Percentiles rank a stretch among this genome's conserved stretches.
phyloP scores from a whole-genome alignment of 495 filamentous ascomycete genomes.

The Cercophora scortea region DNA sequence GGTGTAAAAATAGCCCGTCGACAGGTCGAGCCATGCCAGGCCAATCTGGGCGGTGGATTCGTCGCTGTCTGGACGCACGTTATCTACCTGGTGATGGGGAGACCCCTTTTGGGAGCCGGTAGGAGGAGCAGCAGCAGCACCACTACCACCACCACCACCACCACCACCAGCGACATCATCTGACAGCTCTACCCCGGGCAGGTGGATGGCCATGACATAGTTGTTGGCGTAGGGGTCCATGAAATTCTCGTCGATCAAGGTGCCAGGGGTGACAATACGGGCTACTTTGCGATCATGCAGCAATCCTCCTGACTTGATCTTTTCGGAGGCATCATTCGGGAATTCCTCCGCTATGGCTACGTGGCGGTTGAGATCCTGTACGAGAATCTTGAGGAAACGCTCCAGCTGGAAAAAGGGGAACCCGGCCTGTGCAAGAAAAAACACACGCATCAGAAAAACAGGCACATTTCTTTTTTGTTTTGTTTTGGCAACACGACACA shows the following conservation, averaged over 20 bases:
- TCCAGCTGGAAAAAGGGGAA: slow-evolving; percentile 92
- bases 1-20: slow-evolving; percentile 88
- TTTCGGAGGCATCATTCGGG: slow-evolving; percentile 55
- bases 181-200: slow-evolving; percentile 2
- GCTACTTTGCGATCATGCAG: slow-evolving; percentile 77
- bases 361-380: slow-evolving; percentile 80
- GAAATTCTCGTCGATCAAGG: slow-evolving; percentile 94
- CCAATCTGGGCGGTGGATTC: slow-evolving; percentile 45
- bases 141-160: background rate
- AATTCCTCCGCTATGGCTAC: slow-evolving; percentile 96
- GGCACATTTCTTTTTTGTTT: background rate
- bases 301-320: slow-evolving; percentile 63
- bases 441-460: slow-evolving; percentile 21
- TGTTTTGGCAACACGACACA: background rate
- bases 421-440: slow-evolving; percentile 53
- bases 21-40: slow-evolving; percentile 89
- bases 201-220: slow-evolving; percentile 72
- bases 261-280: slow-evolving; percentile 87
- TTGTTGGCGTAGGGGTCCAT: slow-evolving; percentile 90
- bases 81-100: too few species aligned
- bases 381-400: slow-evolving; percentile 82
- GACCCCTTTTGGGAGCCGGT: too few species aligned
- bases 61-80: background rate
- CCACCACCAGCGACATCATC: background rate
- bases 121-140: background rate